Evolutionary conservation across 345 rosid genomes (phyloP).

Genomic region (Ceriops decandra): DNA sequence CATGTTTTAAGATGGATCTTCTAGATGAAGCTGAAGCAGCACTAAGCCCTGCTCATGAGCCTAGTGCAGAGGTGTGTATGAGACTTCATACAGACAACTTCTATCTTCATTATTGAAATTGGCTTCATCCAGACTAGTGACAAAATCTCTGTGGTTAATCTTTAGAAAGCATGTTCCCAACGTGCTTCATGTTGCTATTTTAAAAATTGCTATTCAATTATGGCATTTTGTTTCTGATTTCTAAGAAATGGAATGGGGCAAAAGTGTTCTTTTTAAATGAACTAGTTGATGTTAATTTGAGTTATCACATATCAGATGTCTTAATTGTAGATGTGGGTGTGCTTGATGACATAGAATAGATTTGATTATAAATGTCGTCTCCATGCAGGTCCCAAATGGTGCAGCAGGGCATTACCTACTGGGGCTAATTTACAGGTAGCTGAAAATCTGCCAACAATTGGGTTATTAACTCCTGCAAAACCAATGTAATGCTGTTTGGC

Average conservation of each 20-base stretch:
- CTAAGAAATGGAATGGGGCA: background rate
- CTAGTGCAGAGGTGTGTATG: conserved; percentile 65
- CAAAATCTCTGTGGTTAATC: no score
- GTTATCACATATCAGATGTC: background rate
- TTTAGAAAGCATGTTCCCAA: no score
- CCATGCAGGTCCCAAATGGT: conserved; percentile 80
- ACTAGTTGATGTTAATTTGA: background rate
- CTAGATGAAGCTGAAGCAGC: conserved; percentile 90
- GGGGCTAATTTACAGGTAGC: conserved; percentile 90
- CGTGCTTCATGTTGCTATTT: background rate
- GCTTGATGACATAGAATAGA: background rate
- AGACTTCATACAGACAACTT: background rate
- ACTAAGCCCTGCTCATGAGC: conserved; percentile 77
- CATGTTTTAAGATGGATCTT: conserved; percentile 97
- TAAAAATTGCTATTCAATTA: no score
- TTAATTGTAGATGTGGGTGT: background rate
- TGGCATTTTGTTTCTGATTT: background rate
- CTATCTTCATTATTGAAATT: background rate
- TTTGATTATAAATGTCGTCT: conserved; percentile 15
- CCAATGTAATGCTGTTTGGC: background rate
- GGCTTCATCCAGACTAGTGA: no score
- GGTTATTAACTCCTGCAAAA: conserved; percentile 9
- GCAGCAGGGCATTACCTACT: conserved; percentile 98
- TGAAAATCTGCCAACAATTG: conserved; percentile 6
- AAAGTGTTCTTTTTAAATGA: background rate